Evolutionary conservation across 1,284 basidiomycete genomes (phyloP).

Genomic region (Ustilago curta): DNA sequence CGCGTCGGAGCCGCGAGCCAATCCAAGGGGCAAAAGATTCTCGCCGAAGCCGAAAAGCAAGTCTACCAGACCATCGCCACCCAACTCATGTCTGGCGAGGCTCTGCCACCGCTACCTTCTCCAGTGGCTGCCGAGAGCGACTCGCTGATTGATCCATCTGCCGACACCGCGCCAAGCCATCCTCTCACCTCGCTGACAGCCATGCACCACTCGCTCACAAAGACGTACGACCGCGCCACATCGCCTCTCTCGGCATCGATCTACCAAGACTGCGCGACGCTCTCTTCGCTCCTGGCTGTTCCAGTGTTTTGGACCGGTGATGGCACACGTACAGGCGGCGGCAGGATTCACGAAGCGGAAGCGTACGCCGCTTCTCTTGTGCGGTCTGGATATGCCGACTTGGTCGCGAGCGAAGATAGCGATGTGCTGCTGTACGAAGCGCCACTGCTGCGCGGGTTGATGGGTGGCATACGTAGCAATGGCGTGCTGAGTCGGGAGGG

Average conservation of each 20-base stretch:
- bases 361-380: constrained; percentile 67
- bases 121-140: not conserved
- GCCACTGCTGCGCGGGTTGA: constrained; percentile 62
- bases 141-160: not conserved
- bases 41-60: constrained; percentile 39
- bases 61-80: constrained; percentile 39
- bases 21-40: constrained; percentile 36
- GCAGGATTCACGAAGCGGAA: constrained; percentile 67
- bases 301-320: constrained; percentile 66
- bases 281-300: constrained; percentile 56
- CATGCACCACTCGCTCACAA: constrained; percentile 42
- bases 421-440: constrained; percentile 68
- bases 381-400: constrained; percentile 59
- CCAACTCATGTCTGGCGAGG: constrained; percentile 33
- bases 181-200: constrained; percentile 31
- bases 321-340: constrained; percentile 53
- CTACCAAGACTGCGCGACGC: constrained; percentile 55
- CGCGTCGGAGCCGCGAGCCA: constrained; percentile 24
- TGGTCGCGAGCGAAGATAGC: constrained; percentile 69
- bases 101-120: constrained; percentile 14
- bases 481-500: constrained; percentile 17
- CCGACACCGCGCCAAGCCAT: not conserved
- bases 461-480: constrained; percentile 38
- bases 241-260: constrained; percentile 44
- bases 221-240: constrained; percentile 55